Conservation (phyloP, 176 grass and related monocot species). For the Coix lacrymajobi region DNA sequence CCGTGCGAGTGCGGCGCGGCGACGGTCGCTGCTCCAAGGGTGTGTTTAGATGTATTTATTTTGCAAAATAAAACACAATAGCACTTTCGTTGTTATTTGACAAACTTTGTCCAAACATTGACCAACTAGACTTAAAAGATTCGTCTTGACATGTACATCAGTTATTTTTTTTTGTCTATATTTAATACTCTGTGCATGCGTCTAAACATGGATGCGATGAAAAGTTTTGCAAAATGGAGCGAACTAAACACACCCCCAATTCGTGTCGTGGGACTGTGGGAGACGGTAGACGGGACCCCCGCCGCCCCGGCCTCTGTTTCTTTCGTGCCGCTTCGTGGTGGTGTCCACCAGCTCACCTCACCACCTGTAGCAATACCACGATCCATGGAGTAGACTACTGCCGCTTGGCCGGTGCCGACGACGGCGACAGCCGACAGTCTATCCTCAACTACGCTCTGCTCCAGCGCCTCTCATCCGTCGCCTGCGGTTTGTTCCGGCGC, state of each 20-base stretch:
- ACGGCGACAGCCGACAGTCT: conserved; percentile 15
- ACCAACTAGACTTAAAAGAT: no score
- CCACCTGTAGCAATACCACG: conserved; percentile 10
- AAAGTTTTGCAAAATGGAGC: no score
- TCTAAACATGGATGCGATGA: no score
- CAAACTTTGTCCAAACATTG: no score
- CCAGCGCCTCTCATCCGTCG: neutral
- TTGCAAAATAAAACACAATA: no score
- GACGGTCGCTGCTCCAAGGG: neutral
- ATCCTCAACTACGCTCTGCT: neutral
- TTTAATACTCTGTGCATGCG: no score
- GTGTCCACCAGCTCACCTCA: conserved; percentile 10
- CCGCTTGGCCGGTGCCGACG: conserved; percentile 34
- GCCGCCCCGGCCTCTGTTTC: neutral
- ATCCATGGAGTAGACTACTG: conserved; percentile 36
- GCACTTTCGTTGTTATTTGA: no score
- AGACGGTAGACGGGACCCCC: neutral
- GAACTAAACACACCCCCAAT: no score
- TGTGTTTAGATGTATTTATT: no score
- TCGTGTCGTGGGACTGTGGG: neutral
- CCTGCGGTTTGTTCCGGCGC: neutral
- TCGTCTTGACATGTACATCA: no score
- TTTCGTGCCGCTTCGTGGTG: conserved; percentile 23
- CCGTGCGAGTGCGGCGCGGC: neutral
- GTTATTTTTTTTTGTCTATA: no score